Evolutionary conservation across 2,329 filamentous ascomycete genomes (phyloP).

Genomic region (Hypoxylon sp.): DNA sequence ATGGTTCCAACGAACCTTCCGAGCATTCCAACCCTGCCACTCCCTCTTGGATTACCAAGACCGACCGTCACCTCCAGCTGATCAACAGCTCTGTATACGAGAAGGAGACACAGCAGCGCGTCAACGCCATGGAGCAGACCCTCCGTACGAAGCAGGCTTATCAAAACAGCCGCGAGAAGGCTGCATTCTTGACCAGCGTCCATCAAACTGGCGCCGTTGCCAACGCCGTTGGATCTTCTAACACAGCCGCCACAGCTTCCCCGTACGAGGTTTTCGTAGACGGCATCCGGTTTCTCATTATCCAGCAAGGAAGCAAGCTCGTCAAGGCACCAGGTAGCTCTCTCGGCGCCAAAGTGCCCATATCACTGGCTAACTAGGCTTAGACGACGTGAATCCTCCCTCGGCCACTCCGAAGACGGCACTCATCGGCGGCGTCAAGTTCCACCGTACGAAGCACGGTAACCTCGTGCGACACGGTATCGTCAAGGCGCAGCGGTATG

Average conservation of each 20-base stretch:
- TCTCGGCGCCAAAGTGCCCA: conserved; percentile 6
- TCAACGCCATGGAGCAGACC: conserved; percentile 76
- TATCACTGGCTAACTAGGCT: conserved; percentile 33
- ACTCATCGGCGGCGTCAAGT: conserved; percentile 78
- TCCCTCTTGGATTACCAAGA: conserved; percentile 72
- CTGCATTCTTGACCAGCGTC: conserved; percentile 60
- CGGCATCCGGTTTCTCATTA: conserved; percentile 76
- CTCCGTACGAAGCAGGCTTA: conserved; percentile 63
- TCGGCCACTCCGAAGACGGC: conserved; percentile 78
- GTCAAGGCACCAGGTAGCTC: conserved; percentile 74
- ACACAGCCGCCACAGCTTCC: conserved; percentile 45
- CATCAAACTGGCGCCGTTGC: conserved; percentile 46
- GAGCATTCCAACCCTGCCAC: conserved; percentile 49
- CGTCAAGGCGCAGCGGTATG: conserved; percentile 79
- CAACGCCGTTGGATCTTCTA: conserved; percentile 38
- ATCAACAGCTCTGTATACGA: conserved; percentile 84
- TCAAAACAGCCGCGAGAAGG: conserved; percentile 64
- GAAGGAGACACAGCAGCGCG: conserved; percentile 72
- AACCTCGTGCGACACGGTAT: conserved; percentile 83
- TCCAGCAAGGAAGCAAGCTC: conserved; percentile 83
- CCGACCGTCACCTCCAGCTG: conserved; percentile 79
- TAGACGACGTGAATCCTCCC: conserved; percentile 66
- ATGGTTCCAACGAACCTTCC: conserved; percentile 43
- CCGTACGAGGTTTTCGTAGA: conserved; percentile 72
- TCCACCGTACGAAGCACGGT: conserved; percentile 85